phyloP scores from a whole-genome alignment of 2,329 filamentous ascomycete species.

The Ascochyta pisi region DNA sequence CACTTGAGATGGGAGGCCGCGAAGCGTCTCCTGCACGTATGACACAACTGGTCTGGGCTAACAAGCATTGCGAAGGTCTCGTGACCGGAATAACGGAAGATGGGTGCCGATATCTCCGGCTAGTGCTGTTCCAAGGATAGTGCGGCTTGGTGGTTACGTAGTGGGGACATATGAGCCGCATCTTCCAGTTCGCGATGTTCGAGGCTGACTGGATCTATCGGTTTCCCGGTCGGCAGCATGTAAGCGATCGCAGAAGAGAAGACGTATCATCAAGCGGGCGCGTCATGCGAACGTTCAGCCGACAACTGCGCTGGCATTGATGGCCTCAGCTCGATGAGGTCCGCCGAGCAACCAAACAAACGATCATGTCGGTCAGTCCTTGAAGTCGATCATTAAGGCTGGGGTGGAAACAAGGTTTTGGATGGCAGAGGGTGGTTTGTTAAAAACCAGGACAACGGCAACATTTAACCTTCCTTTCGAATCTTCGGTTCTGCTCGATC shows the following conservation, averaged over 20 bases:
- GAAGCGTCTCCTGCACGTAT: constrained; percentile 23
- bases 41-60: constrained; percentile 27
- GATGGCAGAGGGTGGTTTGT: not conserved
- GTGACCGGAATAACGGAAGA: constrained; percentile 14
- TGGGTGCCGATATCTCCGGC: constrained; percentile 22
- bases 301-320: not conserved
- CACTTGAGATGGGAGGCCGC: constrained; percentile 19
- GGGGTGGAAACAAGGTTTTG: not conserved
- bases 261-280: not conserved
- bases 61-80: constrained; percentile 19
- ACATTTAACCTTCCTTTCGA: not conserved
- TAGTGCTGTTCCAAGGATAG: constrained; percentile 12
- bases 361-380: constrained; percentile 1
- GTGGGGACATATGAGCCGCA: constrained; percentile 22
- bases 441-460: not conserved
- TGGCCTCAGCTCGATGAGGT: not conserved
- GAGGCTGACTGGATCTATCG: constrained; percentile 6
- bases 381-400: not conserved
- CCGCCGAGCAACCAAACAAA: constrained; percentile 1
- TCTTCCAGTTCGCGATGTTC: not conserved
- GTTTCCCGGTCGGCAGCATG: constrained; percentile 10
- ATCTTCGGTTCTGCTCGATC: not conserved
- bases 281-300: not conserved
- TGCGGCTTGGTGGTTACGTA: constrained; percentile 17
- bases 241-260: not conserved